These are phyloP conservation scores for Phellopilus nigrolimitatus DNA, from an alignment of 1,284 basidiomycete species.

Conservation along the genomic window DNA sequence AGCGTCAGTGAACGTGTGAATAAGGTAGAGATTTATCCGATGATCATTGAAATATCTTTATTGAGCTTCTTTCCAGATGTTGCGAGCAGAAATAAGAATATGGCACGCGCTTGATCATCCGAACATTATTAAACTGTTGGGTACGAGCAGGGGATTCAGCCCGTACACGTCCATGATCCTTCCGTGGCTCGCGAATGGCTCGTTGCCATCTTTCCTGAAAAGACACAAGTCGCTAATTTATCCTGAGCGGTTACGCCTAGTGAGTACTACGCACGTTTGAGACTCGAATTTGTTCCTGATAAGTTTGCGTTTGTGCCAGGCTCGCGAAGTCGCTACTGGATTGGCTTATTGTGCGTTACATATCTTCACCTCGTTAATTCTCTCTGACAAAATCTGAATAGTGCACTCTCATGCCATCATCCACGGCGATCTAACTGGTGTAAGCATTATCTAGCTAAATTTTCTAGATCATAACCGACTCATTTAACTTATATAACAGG, in stretches of 20 bases:
- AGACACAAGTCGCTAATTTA: slow-evolving; percentile 19
- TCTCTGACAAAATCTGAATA: neutral
- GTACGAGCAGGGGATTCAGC: slow-evolving; percentile 15
- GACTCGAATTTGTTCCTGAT: neutral
- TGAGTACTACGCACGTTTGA: neutral
- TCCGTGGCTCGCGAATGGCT: slow-evolving; percentile 17
- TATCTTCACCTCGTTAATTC: neutral
- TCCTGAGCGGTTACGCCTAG: slow-evolving; percentile 13
- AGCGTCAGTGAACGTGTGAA: slow-evolving; percentile 11
- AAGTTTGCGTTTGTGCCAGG: neutral
- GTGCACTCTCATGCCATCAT: slow-evolving; percentile 20
- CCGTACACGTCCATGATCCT: slow-evolving; percentile 17
- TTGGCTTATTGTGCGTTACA: slow-evolving; percentile 5
- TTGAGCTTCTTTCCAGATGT: slow-evolving; percentile 5
- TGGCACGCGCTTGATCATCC: slow-evolving; percentile 17
- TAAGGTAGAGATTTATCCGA: slow-evolving; percentile 8
- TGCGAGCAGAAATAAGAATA: slow-evolving; percentile 15
- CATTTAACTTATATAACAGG: neutral
- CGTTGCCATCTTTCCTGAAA: slow-evolving; percentile 9
- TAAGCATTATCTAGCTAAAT: neutral
- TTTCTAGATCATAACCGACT: neutral
- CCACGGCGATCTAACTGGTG: slow-evolving; percentile 17
- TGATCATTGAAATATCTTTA: neutral
- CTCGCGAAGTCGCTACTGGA: slow-evolving; percentile 14
- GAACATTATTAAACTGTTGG: slow-evolving; percentile 17